Percentiles rank a stretch among this genome's conserved stretches.
Evolutionary conservation across 1,284 basidiomycete genomes (phyloP).

Genomic region (Cerioporus squamosus): DNA sequence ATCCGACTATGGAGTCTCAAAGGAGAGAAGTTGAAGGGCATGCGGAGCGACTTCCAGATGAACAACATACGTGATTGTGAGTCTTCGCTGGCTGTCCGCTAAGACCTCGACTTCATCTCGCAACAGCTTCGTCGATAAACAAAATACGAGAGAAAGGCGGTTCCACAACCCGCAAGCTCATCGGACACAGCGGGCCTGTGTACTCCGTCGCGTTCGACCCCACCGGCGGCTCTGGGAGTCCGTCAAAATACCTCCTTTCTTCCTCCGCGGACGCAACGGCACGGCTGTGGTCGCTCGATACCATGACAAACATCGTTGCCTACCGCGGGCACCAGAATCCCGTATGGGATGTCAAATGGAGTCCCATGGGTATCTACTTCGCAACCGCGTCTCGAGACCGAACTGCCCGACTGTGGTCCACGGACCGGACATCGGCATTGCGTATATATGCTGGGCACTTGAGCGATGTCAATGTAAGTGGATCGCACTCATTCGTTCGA

Average conservation of each 20-base stretch:
- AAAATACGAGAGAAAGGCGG: conserved; percentile 81
- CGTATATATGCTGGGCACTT: conserved; percentile 96
- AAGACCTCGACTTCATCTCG: conserved; percentile 7
- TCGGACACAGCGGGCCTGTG: conserved; percentile 96
- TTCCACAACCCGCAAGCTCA: conserved; percentile 86
- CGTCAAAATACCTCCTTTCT: conserved; percentile 90
- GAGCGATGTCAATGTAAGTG: conserved; percentile 93
- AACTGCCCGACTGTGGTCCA: conserved; percentile 96
- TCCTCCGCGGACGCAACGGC: conserved; percentile 93
- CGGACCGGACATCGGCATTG: conserved; percentile 87
- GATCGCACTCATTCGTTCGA: no score
- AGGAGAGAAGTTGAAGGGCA: conserved; percentile 84
- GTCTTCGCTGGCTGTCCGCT: conserved; percentile 31
- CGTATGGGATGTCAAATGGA: conserved; percentile 99
- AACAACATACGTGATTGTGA: conserved; percentile 72
- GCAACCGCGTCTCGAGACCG: conserved; percentile 94
- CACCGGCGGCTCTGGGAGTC: conserved; percentile 80
- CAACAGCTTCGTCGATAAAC: conserved; percentile 59
- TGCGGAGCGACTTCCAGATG: conserved; percentile 76
- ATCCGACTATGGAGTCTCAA: conserved; percentile 96
- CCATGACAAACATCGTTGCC: conserved; percentile 90
- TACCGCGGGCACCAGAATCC: conserved; percentile 98
- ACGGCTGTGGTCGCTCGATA: conserved; percentile 96
- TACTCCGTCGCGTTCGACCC: conserved; percentile 96
- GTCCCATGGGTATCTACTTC: conserved; percentile 97